These are phyloP conservation scores for Oryza meyeriana DNA, from an alignment of 176 grass and related monocot species.

Conservation along the genomic window DNA sequence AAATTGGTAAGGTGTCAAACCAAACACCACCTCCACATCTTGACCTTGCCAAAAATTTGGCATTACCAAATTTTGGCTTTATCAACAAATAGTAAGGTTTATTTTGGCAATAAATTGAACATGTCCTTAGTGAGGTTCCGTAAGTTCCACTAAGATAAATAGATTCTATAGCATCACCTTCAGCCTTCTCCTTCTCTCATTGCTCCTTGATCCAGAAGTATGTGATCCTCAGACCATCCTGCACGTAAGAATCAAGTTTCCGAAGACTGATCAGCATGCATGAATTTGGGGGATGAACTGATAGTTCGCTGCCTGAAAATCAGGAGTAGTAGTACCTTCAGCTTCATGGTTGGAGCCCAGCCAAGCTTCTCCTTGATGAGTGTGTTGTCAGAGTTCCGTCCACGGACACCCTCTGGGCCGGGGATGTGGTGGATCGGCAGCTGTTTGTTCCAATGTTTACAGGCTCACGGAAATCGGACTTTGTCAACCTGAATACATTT, in stretches of 20 bases:
- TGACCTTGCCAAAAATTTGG: too few relatives aligned
- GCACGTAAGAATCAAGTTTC: slow-evolving; percentile 7
- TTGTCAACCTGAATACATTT: slow-evolving; percentile 46
- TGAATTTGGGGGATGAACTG: neutral
- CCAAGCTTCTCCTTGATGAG: slow-evolving; percentile 62
- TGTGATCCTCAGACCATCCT: too few relatives aligned
- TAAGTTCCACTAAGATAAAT: too few relatives aligned
- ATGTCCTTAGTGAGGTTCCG: too few relatives aligned
- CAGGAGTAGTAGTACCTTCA: slow-evolving; percentile 42
- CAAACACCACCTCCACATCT: too few relatives aligned
- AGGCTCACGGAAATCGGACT: slow-evolving; percentile 71
- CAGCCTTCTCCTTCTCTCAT: too few relatives aligned
- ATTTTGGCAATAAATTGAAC: too few relatives aligned
- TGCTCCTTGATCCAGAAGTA: too few relatives aligned
- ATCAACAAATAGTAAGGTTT: too few relatives aligned
- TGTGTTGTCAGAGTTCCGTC: slow-evolving; percentile 61
- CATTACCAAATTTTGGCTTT: too few relatives aligned
- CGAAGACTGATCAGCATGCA: neutral
- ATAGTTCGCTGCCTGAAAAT: neutral
- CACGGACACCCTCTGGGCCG: slow-evolving; percentile 55
- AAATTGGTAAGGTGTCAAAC: too few relatives aligned
- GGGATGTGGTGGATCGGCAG: slow-evolving; percentile 62
- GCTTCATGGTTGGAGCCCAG: slow-evolving; percentile 63
- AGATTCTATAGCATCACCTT: too few relatives aligned
- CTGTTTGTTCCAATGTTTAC: slow-evolving; percentile 63